Evolutionary conservation across 345 rosid species (phyloP), one percentile per base, ranked within the genome.

Genomic region (Lenwebbia sp.): DNA sequence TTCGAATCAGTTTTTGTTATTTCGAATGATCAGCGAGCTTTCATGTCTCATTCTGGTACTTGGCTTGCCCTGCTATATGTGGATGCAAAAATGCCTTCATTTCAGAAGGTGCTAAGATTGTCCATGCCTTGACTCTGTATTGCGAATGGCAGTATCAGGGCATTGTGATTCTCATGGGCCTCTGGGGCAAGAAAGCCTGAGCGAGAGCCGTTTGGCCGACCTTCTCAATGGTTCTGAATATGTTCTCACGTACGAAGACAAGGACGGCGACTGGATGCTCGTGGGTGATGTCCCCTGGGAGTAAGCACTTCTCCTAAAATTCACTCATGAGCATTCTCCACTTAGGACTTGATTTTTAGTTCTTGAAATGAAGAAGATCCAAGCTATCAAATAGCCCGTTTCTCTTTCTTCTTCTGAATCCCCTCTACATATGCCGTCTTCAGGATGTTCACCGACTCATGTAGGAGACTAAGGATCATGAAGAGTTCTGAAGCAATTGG

Each of bases 271-370:
- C 78, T 93, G 95, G 95, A 93, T 93, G 94, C 94, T 93, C 28
- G 94, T 92, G 49, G 94, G 94, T 26, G 93, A 93, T 84, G 93
- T 93, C 83, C 95, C 95, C 57, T 93, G 95, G 94, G 90, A 87
- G 95, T 93, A 90, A 81, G 91, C 91, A 47, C 86, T 85, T 57
- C 58, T 70, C 78, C 78, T 37, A 8, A 5, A 76, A 47, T 65
- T 51, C 82, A 60, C 53, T 47, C 22, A 10, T 85, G 21, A 4
- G 28, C 53, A 19, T 41, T 30, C 30, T 60, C 56, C 54, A 10
- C 47, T n/a, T 23, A 56, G n/a, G 30, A 54, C 52, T 21, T 70
- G 30, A 84, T 83, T 70, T 17, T 70, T 70, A 37, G 78, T 37
- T 70, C 78, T 70, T 37, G 47, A 70, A 70, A 33, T 70, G 21